These are phyloP conservation scores for Mariannaea sp. DNA, from an alignment of 2,329 filamentous ascomycete genomes.

Conservation along the genomic window DNA sequence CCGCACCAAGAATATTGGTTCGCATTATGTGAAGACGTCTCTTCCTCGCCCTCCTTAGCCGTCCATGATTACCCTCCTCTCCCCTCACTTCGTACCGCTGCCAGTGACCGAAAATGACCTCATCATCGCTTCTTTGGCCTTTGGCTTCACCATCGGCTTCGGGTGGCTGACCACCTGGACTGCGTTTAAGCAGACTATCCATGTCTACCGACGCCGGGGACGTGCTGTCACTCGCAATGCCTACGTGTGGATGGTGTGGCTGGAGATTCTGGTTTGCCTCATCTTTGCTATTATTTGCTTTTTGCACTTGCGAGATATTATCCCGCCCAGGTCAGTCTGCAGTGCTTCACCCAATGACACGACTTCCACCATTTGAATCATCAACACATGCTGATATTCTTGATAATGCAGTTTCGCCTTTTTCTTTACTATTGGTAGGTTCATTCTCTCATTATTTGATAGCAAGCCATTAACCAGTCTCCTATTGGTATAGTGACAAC, in stretches of 20 bases:
- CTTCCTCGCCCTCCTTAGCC: neutral
- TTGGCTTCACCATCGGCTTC: slow-evolving; percentile 48
- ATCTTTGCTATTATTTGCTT: slow-evolving; percentile 47
- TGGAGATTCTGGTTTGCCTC: slow-evolving; percentile 49
- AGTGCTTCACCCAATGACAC: too few relatives aligned
- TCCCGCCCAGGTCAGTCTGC: slow-evolving; percentile 35
- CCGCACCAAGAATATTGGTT: too few relatives aligned
- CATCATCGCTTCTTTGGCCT: slow-evolving; percentile 40
- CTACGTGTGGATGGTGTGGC: slow-evolving; percentile 55
- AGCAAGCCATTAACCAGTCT: slow-evolving; percentile 5
- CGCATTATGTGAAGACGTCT: neutral
- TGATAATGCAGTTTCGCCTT: slow-evolving; percentile 33
- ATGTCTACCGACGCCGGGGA: slow-evolving; percentile 40
- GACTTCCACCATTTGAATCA: neutral
- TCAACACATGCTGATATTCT: slow-evolving; percentile 9
- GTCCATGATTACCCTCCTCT: slow-evolving; percentile 33
- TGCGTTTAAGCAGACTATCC: slow-evolving; percentile 24
- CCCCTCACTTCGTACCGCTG: slow-evolving; percentile 29
- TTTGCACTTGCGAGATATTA: slow-evolving; percentile 30
- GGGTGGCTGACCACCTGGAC: slow-evolving; percentile 47
- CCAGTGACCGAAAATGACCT: slow-evolving; percentile 31
- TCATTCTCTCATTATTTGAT: too few relatives aligned
- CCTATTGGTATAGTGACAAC: slow-evolving; percentile 27
- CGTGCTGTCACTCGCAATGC: slow-evolving; percentile 42
- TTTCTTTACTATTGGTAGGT: slow-evolving; percentile 37